Conservation (phyloP, 148 eudicot genomes). For the Nepenthes gracilis region DNA sequence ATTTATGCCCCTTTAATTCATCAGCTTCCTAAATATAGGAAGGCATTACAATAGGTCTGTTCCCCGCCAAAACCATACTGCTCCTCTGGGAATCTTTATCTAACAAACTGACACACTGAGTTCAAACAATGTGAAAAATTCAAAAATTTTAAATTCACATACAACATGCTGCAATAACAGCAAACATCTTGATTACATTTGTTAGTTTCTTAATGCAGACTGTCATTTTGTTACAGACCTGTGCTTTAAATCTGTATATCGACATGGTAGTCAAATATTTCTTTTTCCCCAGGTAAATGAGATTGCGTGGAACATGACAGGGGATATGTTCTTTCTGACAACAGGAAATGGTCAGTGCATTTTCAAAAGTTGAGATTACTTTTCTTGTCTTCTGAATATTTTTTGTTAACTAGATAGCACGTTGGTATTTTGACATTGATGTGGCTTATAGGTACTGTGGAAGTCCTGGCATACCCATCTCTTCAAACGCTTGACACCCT, state of each 20-base stretch:
- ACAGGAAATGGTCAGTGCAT: conserved; percentile 80
- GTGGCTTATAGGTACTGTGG: conserved; percentile 56
- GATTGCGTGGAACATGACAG: conserved; percentile 86
- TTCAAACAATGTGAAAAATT: too few species aligned
- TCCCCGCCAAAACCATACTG: too few species aligned
- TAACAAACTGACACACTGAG: too few species aligned
- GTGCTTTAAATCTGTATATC: neutral
- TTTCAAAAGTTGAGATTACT: conserved; percentile 1
- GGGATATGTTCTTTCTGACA: conserved; percentile 86
- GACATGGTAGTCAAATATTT: neutral
- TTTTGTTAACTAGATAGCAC: neutral
- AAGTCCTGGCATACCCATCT: conserved; percentile 90
- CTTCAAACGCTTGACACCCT: conserved; percentile 78
- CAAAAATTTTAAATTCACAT: too few species aligned
- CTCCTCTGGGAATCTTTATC: too few species aligned
- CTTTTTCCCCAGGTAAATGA: conserved; percentile 62
- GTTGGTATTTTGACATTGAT: neutral
- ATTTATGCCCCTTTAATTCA: too few species aligned
- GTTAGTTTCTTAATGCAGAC: neutral
- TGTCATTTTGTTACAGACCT: neutral
- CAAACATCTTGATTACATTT: too few species aligned
- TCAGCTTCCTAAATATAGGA: too few species aligned
- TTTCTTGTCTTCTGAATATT: neutral
- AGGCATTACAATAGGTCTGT: too few species aligned
- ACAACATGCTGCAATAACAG: too few species aligned